Evolutionary conservation across 2,329 filamentous ascomycete genomes (phyloP).

Genomic region (Fusarium avenaceum): DNA sequence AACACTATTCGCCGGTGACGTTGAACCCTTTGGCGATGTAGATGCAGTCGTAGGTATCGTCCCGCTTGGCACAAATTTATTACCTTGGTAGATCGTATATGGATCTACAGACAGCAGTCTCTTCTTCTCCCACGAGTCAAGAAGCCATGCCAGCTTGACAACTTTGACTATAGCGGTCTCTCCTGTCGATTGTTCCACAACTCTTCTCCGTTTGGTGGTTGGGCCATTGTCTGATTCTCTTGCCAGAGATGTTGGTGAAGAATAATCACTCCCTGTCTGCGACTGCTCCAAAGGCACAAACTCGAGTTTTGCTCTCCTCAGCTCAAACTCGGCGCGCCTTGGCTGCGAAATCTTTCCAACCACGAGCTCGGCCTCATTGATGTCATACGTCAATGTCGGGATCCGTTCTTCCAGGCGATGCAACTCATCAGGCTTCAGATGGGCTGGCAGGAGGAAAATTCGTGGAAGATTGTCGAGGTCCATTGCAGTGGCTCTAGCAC

Average conservation of each 20-base stretch:
- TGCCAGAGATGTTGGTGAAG: neutral
- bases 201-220: slow-evolving; percentile 40
- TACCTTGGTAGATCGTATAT: slow-evolving; percentile 69
- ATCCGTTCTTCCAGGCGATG: slow-evolving; percentile 75
- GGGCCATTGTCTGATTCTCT: slow-evolving; percentile 14
- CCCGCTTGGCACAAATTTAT: slow-evolving; percentile 44
- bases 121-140: slow-evolving; percentile 63
- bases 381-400: slow-evolving; percentile 76
- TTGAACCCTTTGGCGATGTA: slow-evolving; percentile 11
- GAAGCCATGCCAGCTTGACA: slow-evolving; percentile 71
- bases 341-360: slow-evolving; percentile 79
- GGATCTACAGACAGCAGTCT: slow-evolving; percentile 61
- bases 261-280: neutral
- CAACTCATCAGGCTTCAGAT: slow-evolving; percentile 74
- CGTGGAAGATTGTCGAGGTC: slow-evolving; percentile 62
- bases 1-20: slow-evolving; percentile 34
- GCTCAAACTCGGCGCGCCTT: slow-evolving; percentile 80
- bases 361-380: slow-evolving; percentile 78
- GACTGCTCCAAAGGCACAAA: slow-evolving; percentile 59
- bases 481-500: slow-evolving; percentile 37
- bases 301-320: slow-evolving; percentile 74
- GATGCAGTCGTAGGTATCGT: neutral
- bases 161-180: slow-evolving; percentile 62
- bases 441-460: slow-evolving; percentile 80
- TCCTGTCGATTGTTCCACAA: neutral